These are phyloP conservation scores for Leishmania turanica DNA, from an alignment of 208 protist species.

Conservation along the genomic window DNA sequence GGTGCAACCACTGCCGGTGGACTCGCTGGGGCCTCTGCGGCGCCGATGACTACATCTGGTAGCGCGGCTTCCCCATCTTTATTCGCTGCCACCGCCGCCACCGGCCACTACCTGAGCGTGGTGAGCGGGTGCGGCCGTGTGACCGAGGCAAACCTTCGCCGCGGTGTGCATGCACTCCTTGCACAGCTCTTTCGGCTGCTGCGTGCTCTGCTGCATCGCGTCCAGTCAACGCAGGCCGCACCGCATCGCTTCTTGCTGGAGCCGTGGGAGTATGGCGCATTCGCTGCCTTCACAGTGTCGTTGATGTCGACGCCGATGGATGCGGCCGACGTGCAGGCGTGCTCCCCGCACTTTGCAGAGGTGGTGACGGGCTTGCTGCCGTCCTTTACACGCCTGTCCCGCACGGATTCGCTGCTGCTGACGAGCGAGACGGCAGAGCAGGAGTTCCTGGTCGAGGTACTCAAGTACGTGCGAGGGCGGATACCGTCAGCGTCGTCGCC, in stretches of 20 bases:
- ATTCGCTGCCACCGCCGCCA: neutral
- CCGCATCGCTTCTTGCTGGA: constrained; percentile 66
- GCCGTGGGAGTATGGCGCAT: constrained; percentile 60
- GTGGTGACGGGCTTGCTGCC: constrained; percentile 53
- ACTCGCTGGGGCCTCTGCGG: neutral
- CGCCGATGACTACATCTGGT: neutral
- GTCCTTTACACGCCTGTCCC: constrained; percentile 51
- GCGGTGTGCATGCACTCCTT: constrained; percentile 47
- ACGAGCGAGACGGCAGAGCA: constrained; percentile 27
- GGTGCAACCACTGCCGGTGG: neutral
- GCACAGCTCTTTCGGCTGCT: constrained; percentile 46
- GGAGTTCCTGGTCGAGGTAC: constrained; percentile 31
- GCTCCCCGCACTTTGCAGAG: constrained; percentile 39
- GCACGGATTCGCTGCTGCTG: constrained; percentile 51
- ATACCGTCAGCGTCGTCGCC: neutral
- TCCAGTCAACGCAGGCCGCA: constrained; percentile 27
- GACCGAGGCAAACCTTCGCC: constrained; percentile 50
- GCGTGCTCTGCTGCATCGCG: constrained; percentile 36
- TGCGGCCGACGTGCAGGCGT: constrained; percentile 42
- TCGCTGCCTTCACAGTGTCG: constrained; percentile 57
- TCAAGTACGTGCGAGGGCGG: constrained; percentile 24
- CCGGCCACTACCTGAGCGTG: constrained; percentile 46
- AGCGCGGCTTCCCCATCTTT: neutral
- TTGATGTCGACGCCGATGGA: constrained; percentile 64
- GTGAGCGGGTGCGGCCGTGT: constrained; percentile 57